These are phyloP conservation scores for Phoma sp. DNA, from an alignment of 2,329 filamentous ascomycete species.

Conservation along the genomic window DNA sequence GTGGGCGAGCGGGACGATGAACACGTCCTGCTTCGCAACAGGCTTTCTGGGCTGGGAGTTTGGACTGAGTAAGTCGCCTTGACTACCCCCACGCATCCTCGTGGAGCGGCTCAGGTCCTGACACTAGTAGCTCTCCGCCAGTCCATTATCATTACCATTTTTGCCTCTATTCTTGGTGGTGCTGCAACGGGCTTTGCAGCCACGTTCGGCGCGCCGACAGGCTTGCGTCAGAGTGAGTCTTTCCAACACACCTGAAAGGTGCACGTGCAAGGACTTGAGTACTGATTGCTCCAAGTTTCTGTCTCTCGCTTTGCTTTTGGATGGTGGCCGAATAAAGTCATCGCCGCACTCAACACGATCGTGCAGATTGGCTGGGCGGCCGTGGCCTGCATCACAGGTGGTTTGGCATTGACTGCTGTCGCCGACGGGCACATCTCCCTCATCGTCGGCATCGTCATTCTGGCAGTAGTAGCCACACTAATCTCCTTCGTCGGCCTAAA, in stretches of 20 bases:
- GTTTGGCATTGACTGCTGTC: constrained; percentile 52
- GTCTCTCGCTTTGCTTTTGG: constrained; percentile 50
- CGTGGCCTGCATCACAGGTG: constrained; percentile 54
- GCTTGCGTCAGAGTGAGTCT: constrained; percentile 49
- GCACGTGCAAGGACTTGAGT: background rate
- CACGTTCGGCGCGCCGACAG: constrained; percentile 52
- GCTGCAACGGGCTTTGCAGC: constrained; percentile 52
- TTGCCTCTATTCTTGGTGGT: constrained; percentile 52
- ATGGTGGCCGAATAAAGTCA: constrained; percentile 59
- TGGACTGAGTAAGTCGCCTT: constrained; percentile 46
- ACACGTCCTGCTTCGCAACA: constrained; percentile 49
- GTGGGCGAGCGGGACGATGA: constrained; percentile 55
- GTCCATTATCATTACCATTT: constrained; percentile 51
- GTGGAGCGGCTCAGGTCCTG: constrained; percentile 2
- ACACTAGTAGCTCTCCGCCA: constrained; percentile 47
- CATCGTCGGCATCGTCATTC: constrained; percentile 54
- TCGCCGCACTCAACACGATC: constrained; percentile 57
- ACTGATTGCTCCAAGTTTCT: constrained; percentile 7
- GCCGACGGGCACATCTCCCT: constrained; percentile 54
- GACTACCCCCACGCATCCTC: background rate
- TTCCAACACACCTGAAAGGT: constrained; percentile 30
- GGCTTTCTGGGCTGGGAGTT: constrained; percentile 59
- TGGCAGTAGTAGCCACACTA: constrained; percentile 48
- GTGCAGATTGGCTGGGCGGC: constrained; percentile 55
- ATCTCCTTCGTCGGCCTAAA: constrained; percentile 53